A percentile compares a stretch with the other conserved stretches of the same genome.
Evolutionary conservation across 2,329 filamentous ascomycete species (phyloP).

Genomic region (Elsinoe fawcettii): DNA sequence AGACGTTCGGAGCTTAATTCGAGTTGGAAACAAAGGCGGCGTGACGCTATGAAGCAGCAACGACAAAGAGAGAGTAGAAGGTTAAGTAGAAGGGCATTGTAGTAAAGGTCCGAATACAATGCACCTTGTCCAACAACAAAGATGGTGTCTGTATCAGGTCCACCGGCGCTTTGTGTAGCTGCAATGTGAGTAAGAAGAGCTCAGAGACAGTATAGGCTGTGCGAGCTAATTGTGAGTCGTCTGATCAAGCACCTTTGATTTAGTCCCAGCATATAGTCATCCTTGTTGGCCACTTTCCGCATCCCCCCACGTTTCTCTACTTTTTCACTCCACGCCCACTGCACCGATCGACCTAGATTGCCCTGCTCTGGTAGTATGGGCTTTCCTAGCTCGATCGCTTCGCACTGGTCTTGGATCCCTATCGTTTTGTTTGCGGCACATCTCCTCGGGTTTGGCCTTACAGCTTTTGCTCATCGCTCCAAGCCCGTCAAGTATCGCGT

Average conservation of each 20-base stretch:
- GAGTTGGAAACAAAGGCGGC: slow-evolving; percentile 47
- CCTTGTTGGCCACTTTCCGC: neutral
- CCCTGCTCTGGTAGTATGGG: slow-evolving; percentile 6
- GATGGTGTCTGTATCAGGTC: neutral
- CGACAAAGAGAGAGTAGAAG: slow-evolving; percentile 53
- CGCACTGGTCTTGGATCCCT: neutral
- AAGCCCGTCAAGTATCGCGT: neutral
- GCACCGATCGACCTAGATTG: neutral
- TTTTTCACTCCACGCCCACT: neutral
- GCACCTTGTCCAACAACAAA: neutral
- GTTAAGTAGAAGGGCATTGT: slow-evolving; percentile 31
- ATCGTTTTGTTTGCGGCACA: neutral
- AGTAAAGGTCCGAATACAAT: slow-evolving; percentile 3
- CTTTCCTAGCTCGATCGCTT: neutral
- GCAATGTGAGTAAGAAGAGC: neutral
- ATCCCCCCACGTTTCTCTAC: neutral
- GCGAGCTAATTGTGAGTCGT: neutral
- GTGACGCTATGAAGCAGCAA: slow-evolving; percentile 54
- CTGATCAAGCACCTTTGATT: neutral
- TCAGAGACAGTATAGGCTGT: too few relatives aligned
- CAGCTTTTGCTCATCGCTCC: neutral
- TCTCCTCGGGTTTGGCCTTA: neutral
- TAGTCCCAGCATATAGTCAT: neutral
- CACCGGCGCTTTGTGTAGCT: neutral
- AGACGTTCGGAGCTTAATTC: slow-evolving; percentile 42